phyloP scores from a whole-genome alignment of 139 green algal genomes.

The Coelastrella sp. region DNA sequence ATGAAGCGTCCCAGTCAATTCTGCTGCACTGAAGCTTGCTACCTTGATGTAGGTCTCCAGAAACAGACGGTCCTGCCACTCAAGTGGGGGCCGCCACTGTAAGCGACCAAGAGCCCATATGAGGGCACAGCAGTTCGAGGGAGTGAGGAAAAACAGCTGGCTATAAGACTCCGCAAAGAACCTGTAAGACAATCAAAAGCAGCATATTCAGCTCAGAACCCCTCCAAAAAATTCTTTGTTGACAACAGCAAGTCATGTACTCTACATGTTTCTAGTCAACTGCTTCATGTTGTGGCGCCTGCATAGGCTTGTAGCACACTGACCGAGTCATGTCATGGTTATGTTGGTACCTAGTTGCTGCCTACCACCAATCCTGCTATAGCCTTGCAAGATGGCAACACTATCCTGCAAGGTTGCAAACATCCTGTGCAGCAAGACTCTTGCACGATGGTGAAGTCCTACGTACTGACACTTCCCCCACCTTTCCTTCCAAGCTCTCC shows the following conservation, averaged over 20 bases:
- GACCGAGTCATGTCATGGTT: no score
- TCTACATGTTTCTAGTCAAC: no score
- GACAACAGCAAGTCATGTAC: no score
- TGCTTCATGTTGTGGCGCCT: no score
- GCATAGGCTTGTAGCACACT: not conserved
- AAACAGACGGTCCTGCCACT: slow-evolving; percentile 44
- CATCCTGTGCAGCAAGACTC: no score
- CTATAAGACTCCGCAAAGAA: slow-evolving; percentile 31
- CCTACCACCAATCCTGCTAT: no score
- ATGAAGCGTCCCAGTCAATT: slow-evolving; percentile 29
- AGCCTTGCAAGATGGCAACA: no score
- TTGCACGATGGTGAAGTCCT: no score
- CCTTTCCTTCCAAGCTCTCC: slow-evolving; percentile 10
- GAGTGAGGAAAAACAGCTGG: slow-evolving; percentile 38
- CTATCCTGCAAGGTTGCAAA: no score
- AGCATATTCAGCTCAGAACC: not conserved
- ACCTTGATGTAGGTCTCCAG: slow-evolving; percentile 40
- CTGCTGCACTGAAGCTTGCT: not conserved
- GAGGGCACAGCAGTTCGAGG: not conserved
- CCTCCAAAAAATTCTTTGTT: no score
- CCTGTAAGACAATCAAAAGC: slow-evolving; percentile 11
- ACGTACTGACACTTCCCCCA: no score
- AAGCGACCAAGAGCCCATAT: slow-evolving; percentile 17
- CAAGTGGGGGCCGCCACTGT: slow-evolving; percentile 24
- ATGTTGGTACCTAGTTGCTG: no score